Evolutionary conservation across 2,329 filamentous ascomycete species (phyloP).

Genomic region (Trichoderma brevicompactum): DNA sequence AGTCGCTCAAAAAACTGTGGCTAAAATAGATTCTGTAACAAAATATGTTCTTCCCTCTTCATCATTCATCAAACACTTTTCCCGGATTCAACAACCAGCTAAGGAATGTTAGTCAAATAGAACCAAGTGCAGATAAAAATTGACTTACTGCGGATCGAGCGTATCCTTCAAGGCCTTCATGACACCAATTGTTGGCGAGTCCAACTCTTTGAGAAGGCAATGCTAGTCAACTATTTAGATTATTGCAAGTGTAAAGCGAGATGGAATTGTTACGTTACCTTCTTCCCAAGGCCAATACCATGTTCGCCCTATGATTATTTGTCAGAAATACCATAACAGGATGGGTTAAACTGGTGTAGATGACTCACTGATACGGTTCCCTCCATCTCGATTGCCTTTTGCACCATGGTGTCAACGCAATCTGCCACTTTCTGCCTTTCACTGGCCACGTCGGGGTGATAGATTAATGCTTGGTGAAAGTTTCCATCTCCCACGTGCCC

Average conservation of each 20-base stretch:
- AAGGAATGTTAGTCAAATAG: not conserved
- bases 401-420: constrained; percentile 71
- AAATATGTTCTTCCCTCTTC: not conserved
- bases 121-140: not conserved
- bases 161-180: constrained; percentile 69
- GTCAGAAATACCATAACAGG: not conserved
- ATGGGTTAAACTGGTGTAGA: not conserved
- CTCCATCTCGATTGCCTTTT: constrained; percentile 70
- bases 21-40: not conserved
- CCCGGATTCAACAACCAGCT: constrained; percentile 71
- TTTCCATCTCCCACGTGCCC: constrained; percentile 78
- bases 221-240: constrained; percentile 34
- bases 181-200: constrained; percentile 63
- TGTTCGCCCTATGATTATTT: constrained; percentile 59
- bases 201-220: constrained; percentile 66
- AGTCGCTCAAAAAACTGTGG: not conserved
- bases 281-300: constrained; percentile 71
- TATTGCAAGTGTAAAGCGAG: not conserved
- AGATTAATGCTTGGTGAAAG: constrained; percentile 62
- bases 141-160: constrained; percentile 58
- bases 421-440: constrained; percentile 60
- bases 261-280: constrained; percentile 56
- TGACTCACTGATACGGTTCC: constrained; percentile 68
- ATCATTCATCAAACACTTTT: constrained; percentile 63
- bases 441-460: constrained; percentile 55